Evolutionary conservation across 768 basidiomycete species (phyloP), one percentile per base, ranked within the genome.

Genomic region (Tubosaeta sp.): DNA sequence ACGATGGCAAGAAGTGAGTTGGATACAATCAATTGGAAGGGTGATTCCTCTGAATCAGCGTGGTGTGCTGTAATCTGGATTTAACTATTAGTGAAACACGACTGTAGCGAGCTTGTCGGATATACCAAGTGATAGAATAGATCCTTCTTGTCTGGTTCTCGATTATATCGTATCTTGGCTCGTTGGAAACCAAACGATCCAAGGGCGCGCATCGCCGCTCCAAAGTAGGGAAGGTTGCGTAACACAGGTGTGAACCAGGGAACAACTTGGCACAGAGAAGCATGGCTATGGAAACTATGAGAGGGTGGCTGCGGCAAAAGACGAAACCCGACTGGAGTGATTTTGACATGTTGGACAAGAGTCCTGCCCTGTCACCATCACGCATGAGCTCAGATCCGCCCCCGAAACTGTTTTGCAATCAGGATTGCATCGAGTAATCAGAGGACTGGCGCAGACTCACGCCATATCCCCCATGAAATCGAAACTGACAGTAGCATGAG

Each of bases 41-140:
- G 54, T 19, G 62, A 70, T 14, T 60, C 60, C 12, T 63, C 50
- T 5, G 58, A 64, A 44, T 64, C 63, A 37, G 58, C 52, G 16
- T 56, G 53, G 22, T 64, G 65, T 22, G 59, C 62, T 5, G 55
- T 58, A 26, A 67, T 65, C 55, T 73, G 61, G 34, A 61, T 43
- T 34, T 37, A 16, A 19, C 34, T 42, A 6, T 62, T 11, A 52
- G 38, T 25, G 11, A 47, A 32, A 47, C n/a, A 39, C 17, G 12
- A 43, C 13, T 10, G 13, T 7, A 14, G 9, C 7, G 25, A 14
- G 33, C n/a, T 17, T 29, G 32, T 8, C 14, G 6, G 10, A 10
- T 5, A 35, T 48, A 79, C 78, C 53, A 80, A 63, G 52, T 79
- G 72, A 58, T 78, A 73, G 62, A 76, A 78, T 29, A 64, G 64